Evolutionary conservation across 768 basidiomycete genomes (phyloP).

Genomic region (Hypholoma fasciculare): DNA sequence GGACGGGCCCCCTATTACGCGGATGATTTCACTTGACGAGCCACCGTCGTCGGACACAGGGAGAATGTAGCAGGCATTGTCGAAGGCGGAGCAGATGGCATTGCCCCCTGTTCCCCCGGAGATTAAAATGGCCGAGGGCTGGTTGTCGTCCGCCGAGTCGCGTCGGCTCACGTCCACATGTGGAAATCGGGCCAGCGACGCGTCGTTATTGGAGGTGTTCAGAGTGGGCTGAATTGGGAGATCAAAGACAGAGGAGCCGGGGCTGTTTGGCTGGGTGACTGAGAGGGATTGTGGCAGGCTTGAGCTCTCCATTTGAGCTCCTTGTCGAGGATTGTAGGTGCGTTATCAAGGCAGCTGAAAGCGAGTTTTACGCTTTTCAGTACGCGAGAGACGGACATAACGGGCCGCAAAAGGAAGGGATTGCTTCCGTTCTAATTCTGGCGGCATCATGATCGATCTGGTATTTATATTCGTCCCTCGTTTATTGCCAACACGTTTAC

Average conservation of each 20-base stretch:
- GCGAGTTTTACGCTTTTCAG: too few species aligned
- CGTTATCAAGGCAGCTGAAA: not conserved
- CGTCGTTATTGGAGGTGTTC: slow-evolving; percentile 5
- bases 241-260: slow-evolving; percentile 76
- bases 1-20: slow-evolving; percentile 86
- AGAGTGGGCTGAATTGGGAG: slow-evolving; percentile 49
- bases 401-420: not conserved
- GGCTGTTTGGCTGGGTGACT: slow-evolving; percentile 44
- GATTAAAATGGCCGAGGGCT: slow-evolving; percentile 66
- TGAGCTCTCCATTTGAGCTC: slow-evolving; percentile 6
- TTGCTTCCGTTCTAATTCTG: slow-evolving; percentile 2
- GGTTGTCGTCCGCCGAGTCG: slow-evolving; percentile 10
- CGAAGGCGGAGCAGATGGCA: slow-evolving; percentile 85
- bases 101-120: slow-evolving; percentile 97
- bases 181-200: slow-evolving; percentile 8
- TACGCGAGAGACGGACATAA: slow-evolving; percentile 10
- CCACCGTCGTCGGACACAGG: slow-evolving; percentile 97
- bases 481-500: not conserved
- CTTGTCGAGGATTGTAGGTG: not conserved
- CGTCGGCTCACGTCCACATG: not conserved
- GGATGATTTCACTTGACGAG: slow-evolving; percentile 91
- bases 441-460: not conserved
- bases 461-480: not conserved
- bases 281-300: slow-evolving; percentile 4
- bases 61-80: slow-evolving; percentile 75